A percentile compares a stretch with the other conserved stretches of the same genome.
Evolutionary conservation across 805 yeast genomes (phyloP).

Genomic region (Cyberlindnera petersonii): DNA sequence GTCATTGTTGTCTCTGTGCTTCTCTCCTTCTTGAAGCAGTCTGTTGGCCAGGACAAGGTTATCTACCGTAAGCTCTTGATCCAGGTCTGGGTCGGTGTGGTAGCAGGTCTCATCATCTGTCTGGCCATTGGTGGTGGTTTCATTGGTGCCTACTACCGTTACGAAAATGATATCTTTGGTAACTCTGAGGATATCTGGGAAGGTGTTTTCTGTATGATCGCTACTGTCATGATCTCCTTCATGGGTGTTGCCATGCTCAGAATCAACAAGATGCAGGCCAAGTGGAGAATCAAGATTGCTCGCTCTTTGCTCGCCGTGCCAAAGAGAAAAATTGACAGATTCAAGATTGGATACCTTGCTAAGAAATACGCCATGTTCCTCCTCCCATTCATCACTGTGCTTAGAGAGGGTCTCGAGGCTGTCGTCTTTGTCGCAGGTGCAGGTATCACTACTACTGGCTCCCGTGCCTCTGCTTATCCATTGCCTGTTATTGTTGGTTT

Average conservation of each 20-base stretch:
- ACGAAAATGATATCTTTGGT: conserved; percentile 81
- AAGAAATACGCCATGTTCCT: conserved; percentile 85
- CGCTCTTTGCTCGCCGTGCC: conserved; percentile 67
- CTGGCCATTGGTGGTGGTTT: conserved; percentile 85
- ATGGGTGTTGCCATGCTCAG: conserved; percentile 98
- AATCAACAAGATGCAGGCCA: conserved; percentile 91
- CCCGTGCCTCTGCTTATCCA: conserved; percentile 76
- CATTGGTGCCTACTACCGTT: conserved; percentile 86
- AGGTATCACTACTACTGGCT: conserved; percentile 55
- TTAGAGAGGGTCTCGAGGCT: conserved; percentile 97
- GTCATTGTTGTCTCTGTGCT: conserved; percentile 86
- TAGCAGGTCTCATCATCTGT: conserved; percentile 72
- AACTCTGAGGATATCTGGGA: conserved; percentile 93
- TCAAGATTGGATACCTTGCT: conserved; percentile 49
- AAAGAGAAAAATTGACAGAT: conserved; percentile 44
- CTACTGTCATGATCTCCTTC: conserved; percentile 79
- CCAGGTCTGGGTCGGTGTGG: conserved; percentile 88
- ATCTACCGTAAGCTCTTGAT: conserved; percentile 58
- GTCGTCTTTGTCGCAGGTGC: conserved; percentile 96
- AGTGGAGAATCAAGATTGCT: conserved; percentile 96
- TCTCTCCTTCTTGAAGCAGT: conserved; percentile 86
- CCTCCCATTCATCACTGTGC: conserved; percentile 83
- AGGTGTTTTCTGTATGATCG: conserved; percentile 89
- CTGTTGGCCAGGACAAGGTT: conserved; percentile 56
- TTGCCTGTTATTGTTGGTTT: conserved; percentile 89